Percentiles rank a stretch among this genome's conserved stretches.
phyloP scores from a whole-genome alignment of 192 early-diverging fungal genomes.

The Thamnidium elegans region DNA sequence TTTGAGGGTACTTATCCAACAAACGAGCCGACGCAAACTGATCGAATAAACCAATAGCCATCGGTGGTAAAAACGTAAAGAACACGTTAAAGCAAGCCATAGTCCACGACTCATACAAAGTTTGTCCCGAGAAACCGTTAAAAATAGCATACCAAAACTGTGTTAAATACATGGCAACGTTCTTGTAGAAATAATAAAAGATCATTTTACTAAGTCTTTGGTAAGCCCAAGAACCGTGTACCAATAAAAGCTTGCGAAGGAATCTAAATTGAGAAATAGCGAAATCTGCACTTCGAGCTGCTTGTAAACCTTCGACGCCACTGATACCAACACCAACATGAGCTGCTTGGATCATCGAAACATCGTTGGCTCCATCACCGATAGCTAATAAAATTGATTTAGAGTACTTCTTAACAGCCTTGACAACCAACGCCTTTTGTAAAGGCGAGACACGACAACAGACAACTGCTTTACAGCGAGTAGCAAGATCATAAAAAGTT shows the following conservation, averaged over 20 bases:
- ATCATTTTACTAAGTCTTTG: slow-evolving; percentile 90
- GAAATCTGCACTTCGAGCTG: slow-evolving; percentile 91
- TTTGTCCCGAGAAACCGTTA: slow-evolving; percentile 92
- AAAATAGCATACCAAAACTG: slow-evolving; percentile 91
- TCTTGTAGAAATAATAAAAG: slow-evolving; percentile 97
- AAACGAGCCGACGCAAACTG: slow-evolving; percentile 83
- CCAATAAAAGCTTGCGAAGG: slow-evolving; percentile 85
- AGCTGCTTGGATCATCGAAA: slow-evolving; percentile 96
- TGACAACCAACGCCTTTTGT: slow-evolving; percentile 94
- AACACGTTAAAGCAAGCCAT: slow-evolving; percentile 89
- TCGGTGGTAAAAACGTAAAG: slow-evolving; percentile 86
- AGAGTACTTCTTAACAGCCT: slow-evolving; percentile 85
- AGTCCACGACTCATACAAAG: slow-evolving; percentile 92
- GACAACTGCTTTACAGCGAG: slow-evolving; percentile 91
- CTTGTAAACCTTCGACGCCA: slow-evolving; percentile 92
- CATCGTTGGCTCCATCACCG: slow-evolving; percentile 97
- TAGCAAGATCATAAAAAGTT: slow-evolving; percentile 83
- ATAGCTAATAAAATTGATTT: slow-evolving; percentile 88
- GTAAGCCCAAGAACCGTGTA: slow-evolving; percentile 94
- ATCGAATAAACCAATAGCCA: slow-evolving; percentile 92
- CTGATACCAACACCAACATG: slow-evolving; percentile 95
- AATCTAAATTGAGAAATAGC: slow-evolving; percentile 95
- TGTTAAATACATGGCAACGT: slow-evolving; percentile 91
- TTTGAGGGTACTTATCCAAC: slow-evolving; percentile 90
- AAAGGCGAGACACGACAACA: slow-evolving; percentile 97